Conservation (phyloP, 129 eudicot genomes). For the Logfia minima region DNA sequence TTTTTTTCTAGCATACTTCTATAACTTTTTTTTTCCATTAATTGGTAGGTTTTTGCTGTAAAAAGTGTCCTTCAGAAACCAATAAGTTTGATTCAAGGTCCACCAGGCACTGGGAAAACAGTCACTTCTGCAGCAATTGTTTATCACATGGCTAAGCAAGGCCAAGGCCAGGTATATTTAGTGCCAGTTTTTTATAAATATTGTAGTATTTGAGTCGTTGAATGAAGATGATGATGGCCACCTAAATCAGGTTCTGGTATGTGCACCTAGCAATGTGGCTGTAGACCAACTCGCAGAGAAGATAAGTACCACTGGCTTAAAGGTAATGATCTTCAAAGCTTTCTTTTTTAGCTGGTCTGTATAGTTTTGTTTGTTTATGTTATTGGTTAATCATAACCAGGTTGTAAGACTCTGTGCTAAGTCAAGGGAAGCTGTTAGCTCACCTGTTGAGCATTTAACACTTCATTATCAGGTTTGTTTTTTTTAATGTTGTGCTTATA, state of each 20-base stretch:
- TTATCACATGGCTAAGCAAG: conserved; percentile 98
- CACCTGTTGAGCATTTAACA: conserved; percentile 94
- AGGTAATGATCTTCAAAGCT: conserved; percentile 42
- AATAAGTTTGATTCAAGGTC: conserved; percentile 91
- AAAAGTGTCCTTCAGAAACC: conserved; percentile 97
- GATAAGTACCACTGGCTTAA: conserved; percentile 92
- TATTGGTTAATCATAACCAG: conserved; percentile 28
- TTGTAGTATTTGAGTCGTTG: background rate
- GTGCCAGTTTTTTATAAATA: background rate
- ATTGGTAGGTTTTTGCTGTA: conserved; percentile 81
- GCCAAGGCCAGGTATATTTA: conserved; percentile 82
- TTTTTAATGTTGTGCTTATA: conserved; percentile 4
- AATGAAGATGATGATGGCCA: conserved; percentile 7
- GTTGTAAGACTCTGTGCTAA: conserved; percentile 96
- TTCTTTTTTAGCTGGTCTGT: background rate
- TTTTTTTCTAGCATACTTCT: background rate
- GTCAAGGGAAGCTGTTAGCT: conserved; percentile 97
- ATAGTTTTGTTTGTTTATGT: background rate
- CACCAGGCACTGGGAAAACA: conserved; percentile 97
- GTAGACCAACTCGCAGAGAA: conserved; percentile 95
- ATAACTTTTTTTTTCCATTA: background rate
- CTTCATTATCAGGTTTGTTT: conserved; percentile 88
- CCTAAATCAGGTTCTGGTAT: conserved; percentile 72
- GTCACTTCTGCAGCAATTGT: conserved; percentile 98
- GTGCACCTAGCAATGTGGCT: conserved; percentile 99